Conservation (phyloP, 2,329 filamentous ascomycete species). For the Stagonosporopsis rhizophila region DNA sequence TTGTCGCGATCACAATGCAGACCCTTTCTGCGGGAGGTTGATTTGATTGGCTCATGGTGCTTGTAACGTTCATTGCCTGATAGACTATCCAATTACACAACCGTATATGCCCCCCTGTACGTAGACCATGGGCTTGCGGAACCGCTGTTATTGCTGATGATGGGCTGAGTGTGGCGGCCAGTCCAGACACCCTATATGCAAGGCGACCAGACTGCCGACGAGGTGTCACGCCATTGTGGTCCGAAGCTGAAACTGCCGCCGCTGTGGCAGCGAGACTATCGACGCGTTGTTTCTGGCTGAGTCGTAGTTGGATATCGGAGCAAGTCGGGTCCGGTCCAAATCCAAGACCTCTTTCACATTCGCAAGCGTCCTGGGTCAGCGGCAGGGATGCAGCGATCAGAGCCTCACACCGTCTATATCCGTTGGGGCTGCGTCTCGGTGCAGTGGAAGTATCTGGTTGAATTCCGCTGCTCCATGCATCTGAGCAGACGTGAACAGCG, state of each 20-base stretch:
- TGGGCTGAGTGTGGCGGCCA: neutral
- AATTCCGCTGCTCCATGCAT: conserved; percentile 2
- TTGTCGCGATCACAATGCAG: neutral
- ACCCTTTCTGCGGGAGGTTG: neutral
- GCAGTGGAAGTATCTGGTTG: conserved; percentile 22
- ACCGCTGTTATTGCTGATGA: conserved; percentile 3
- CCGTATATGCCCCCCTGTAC: neutral
- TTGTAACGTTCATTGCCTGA: conserved; percentile 1
- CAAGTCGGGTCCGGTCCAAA: conserved; percentile 11
- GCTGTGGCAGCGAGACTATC: neutral
- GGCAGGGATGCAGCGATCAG: conserved; percentile 11
- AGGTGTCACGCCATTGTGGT: conserved; percentile 27
- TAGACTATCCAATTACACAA: neutral
- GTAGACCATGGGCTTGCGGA: conserved; percentile 3
- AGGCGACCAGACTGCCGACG: conserved; percentile 3
- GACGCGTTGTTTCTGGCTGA: conserved; percentile 1
- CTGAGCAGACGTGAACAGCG: neutral
- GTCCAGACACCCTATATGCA: neutral
- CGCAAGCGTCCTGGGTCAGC: neutral
- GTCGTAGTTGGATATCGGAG: conserved; percentile 7
- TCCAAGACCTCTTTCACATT: neutral
- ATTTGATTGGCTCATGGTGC: neutral
- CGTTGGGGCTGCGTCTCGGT: conserved; percentile 20
- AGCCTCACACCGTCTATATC: conserved; percentile 18
- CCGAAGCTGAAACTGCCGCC: conserved; percentile 13